These are phyloP conservation scores for Rugonectria rugulosa DNA, from an alignment of 2,329 filamentous ascomycete genomes.

Conservation along the genomic window DNA sequence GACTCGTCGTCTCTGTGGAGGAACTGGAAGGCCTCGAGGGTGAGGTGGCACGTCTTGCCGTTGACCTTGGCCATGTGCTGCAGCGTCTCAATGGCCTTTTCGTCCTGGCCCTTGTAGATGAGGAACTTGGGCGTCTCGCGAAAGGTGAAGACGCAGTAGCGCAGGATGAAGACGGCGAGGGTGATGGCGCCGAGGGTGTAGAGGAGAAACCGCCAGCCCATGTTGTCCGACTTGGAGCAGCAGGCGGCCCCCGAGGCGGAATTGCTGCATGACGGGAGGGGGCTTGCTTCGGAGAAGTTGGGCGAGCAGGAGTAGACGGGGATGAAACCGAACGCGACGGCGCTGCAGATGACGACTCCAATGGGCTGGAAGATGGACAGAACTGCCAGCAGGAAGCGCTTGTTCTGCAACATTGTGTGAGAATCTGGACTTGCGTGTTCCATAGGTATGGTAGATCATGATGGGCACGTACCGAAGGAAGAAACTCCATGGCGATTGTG, in stretches of 20 bases:
- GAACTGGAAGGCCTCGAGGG: conserved; percentile 45
- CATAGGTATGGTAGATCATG: not conserved
- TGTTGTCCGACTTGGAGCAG: conserved; percentile 52
- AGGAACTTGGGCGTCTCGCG: conserved; percentile 57
- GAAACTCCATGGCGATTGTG: conserved; percentile 63
- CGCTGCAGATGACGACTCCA: conserved; percentile 59
- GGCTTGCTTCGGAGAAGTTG: conserved; percentile 53
- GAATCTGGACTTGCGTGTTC: not conserved
- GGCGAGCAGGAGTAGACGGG: conserved; percentile 58
- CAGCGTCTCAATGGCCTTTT: conserved; percentile 56
- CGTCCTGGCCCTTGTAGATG: conserved; percentile 52
- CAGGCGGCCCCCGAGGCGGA: conserved; percentile 37
- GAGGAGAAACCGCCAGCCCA: conserved; percentile 60
- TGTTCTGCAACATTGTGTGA: conserved; percentile 37
- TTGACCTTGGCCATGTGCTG: conserved; percentile 54
- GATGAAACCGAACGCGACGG: conserved; percentile 61
- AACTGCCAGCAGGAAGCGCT: conserved; percentile 59
- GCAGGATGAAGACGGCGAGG: conserved; percentile 52
- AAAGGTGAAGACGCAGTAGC: conserved; percentile 56
- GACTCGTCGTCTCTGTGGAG: conserved; percentile 36
- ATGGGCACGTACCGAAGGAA: conserved; percentile 52
- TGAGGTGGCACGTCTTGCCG: conserved; percentile 45
- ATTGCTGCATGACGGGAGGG: conserved; percentile 53
- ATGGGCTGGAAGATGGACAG: conserved; percentile 64
- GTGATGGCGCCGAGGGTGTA: conserved; percentile 54